Base-by-base conservation (phyloP, 257 asterid species). In the Euphrasia confusa region DNA sequence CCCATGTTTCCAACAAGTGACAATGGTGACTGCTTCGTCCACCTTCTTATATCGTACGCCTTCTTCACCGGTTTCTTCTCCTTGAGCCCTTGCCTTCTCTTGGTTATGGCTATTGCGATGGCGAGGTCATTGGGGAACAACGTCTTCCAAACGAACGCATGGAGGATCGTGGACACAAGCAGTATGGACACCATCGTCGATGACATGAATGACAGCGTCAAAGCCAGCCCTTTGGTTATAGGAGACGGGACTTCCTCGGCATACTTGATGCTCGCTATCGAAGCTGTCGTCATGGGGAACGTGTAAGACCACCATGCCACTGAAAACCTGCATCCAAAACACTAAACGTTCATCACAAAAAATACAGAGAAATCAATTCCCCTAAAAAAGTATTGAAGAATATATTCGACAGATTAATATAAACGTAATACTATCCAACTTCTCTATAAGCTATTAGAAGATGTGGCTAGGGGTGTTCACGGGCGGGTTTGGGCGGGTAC, bases 281-380 rank as follows among this genome's bases (percentile, higher is more conserved):
- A 80, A 32, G 86, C 92, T 45, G 97, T 89, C 47, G 97, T 92
- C 98, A 92, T 92, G 0, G 98, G 97, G 60, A 92, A 92, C 2
- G 98, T 89, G 65, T 92, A 92, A 14, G 98, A 88, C 98, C 98
- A 92, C 98, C 98, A 91, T 42, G 98, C 98, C 60, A 85, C 76
- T 18, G 98, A 91, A 70, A 91, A 91, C 85, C 95, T 89, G 82
- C 68, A 67, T 11, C 68, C 39, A 8, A 58, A 7, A 28, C 5
- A 30, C 4, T 30, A 5, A 5, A 30, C 3, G 45, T 39, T 39
- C 12, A 39, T 39, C 45, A 39, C 45, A 39, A 39, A 3, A 39
- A 21, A 21, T 21, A 21, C 24, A 21, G 24, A 21, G 24, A 21
- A 21, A 21, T 21, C 24, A 1, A 21, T 21, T 21, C 24, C 24